A percentile compares a stretch with the other conserved stretches of the same genome.
These are phyloP conservation scores for Mycena citricolor DNA, from an alignment of 1,284 basidiomycete species.

Conservation along the genomic window DNA sequence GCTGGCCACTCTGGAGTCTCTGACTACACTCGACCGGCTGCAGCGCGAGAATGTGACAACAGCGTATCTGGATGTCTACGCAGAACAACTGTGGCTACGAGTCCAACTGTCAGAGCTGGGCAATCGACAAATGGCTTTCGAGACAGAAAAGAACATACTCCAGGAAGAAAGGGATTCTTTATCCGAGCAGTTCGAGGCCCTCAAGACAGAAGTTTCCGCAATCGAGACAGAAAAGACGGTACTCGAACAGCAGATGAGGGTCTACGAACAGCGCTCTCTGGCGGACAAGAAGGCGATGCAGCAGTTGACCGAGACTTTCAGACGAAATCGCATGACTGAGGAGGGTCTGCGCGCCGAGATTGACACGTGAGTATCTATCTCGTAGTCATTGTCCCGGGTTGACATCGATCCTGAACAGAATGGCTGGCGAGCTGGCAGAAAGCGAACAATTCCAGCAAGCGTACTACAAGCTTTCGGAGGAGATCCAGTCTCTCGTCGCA, in stretches of 20 bases:
- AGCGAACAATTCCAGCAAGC: slow-evolving; percentile 66
- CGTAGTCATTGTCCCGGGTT: neutral
- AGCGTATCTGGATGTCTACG: neutral
- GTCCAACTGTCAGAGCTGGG: too few relatives aligned
- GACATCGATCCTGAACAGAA: slow-evolving; percentile 38
- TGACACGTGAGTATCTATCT: slow-evolving; percentile 38
- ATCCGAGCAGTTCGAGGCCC: slow-evolving; percentile 38
- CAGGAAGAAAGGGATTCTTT: too few relatives aligned
- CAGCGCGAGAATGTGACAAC: neutral
- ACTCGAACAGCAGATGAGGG: slow-evolving; percentile 31
- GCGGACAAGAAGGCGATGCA: slow-evolving; percentile 53
- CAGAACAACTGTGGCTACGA: too few relatives aligned
- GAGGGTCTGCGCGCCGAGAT: slow-evolving; percentile 61
- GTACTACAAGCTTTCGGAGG: slow-evolving; percentile 59
- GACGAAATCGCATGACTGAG: slow-evolving; percentile 59
- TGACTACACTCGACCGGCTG: neutral
- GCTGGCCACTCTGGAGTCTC: neutral
- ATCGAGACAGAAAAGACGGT: slow-evolving; percentile 30
- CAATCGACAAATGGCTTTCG: too few relatives aligned
- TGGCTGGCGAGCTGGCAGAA: slow-evolving; percentile 56
- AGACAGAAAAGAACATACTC: too few relatives aligned
- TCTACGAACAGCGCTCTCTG: slow-evolving; percentile 31
- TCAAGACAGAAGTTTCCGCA: slow-evolving; percentile 36
- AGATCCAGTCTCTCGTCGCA: slow-evolving; percentile 60
- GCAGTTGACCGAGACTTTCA: slow-evolving; percentile 47